Evolutionary conservation across 169 alveolate genomes (phyloP), one percentile per base, ranked within the genome.

Genomic region (Plasmodium falciparum): DNA sequence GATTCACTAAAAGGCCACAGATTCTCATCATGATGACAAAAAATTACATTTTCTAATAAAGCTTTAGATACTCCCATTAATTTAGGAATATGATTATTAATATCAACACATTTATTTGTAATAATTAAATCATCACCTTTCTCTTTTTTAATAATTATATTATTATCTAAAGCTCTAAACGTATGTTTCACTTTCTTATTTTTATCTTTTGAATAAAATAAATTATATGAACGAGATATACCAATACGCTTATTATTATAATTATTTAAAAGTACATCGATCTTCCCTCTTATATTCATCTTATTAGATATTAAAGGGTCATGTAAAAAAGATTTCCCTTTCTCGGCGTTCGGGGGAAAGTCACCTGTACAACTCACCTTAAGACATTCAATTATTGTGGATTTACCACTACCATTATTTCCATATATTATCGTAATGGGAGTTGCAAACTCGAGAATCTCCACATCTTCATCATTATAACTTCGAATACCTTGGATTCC

Each of bases 321-420:
- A 86, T 97, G 98, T 29, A 98, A 76, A 89, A 98, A 98, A 39
- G 98, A 96, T 75, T 97, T 97, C 13, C 99, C 99, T 65, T 97
- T 96, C 26, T 96, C 95, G 12, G 98, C 97, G 78, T 97, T 96
- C 17, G 99, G 99, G 13, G 99, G 99, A 90, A 98, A 94, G 26
- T 97, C 97, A 5, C 99, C 99, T 20, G 99, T 95, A 47, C 98
- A 95, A 47, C 98, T 98, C 92, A 96, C 95, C 74, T 97, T 96
- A 52, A 98, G 94, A 89, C 99, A 97, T 93, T 98, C 99, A 33
- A 98, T 97, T 69, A 98, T 95, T 6, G 99, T 98, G 95, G 99
- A 98, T 92, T 98, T 98, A 6, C 99, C 99, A 33, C 99, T 97
- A 39, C 99, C 99, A 94, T 98, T 98, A 59, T 97, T 98, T 52